A percentile compares a stretch with the other conserved stretches of the same genome.
Conservation (phyloP, 257 asterid genomes). For the Handroanthus guayacan region DNA sequence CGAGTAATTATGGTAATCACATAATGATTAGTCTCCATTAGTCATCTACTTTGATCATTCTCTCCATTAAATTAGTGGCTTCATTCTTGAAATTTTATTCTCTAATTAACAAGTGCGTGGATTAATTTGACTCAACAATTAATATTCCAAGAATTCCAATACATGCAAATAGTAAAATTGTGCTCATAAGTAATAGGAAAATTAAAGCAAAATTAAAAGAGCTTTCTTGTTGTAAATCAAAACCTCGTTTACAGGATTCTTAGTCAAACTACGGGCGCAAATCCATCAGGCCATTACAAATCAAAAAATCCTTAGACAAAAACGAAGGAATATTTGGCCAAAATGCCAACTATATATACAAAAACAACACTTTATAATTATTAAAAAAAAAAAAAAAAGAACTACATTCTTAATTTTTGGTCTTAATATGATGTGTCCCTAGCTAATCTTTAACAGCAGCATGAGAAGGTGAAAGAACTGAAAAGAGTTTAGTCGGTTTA, state of each 20-base stretch:
- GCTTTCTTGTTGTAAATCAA: not conserved
- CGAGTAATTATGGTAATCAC: conserved; percentile 34
- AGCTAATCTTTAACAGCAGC: conserved; percentile 30
- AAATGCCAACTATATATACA: conserved; percentile 41
- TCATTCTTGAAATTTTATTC: not conserved
- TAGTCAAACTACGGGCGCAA: conserved; percentile 36
- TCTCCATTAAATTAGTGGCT: not conserved
- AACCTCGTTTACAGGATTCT: conserved; percentile 20
- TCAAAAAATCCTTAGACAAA: conserved; percentile 29
- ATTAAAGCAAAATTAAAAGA: not conserved
- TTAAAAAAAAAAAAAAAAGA: not conserved
- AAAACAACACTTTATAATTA: not conserved
- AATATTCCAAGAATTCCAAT: no score
- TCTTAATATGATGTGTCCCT: no score
- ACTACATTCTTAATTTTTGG: not conserved
- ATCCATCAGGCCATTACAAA: conserved; percentile 26
- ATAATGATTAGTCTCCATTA: conserved; percentile 23
- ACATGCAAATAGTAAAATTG: no score
- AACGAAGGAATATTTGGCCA: conserved; percentile 3
- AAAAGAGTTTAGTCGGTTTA: conserved; percentile 39
- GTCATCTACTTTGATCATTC: conserved; percentile 11
- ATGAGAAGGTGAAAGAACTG: conserved; percentile 41
- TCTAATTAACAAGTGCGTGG: no score
- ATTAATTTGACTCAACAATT: no score
- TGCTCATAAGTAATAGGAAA: no score